These are phyloP conservation scores for Fusarium sp. DNA, from an alignment of 2,329 filamentous ascomycete species.

Conservation along the genomic window DNA sequence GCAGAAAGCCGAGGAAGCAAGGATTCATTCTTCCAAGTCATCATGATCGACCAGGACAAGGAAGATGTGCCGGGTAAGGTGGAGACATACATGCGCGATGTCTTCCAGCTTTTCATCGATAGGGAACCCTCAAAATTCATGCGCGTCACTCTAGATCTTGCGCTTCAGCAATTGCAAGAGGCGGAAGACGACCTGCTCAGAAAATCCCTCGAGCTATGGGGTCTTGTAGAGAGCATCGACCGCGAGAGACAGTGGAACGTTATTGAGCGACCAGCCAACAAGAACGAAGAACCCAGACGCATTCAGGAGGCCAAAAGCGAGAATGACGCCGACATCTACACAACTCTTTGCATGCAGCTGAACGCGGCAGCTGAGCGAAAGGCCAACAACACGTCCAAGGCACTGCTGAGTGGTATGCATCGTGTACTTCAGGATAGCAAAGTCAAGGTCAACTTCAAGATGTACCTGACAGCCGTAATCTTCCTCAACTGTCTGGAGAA, in stretches of 20 bases:
- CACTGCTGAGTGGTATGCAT: constrained; percentile 71
- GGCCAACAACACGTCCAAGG: constrained; percentile 70
- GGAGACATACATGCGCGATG: constrained; percentile 71
- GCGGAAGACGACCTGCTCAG: constrained; percentile 68
- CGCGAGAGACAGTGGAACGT: constrained; percentile 73
- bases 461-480: constrained; percentile 72
- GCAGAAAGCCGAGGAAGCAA: constrained; percentile 53
- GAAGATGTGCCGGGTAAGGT: constrained; percentile 72
- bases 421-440: constrained; percentile 72
- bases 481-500: constrained; percentile 76
- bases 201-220: constrained; percentile 73
- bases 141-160: constrained; percentile 69
- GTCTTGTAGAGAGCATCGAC: constrained; percentile 74
- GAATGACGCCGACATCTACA: constrained; percentile 69
- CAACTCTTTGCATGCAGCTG: constrained; percentile 73
- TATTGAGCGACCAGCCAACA: constrained; percentile 60
- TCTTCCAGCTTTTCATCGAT: constrained; percentile 69
- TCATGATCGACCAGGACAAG: constrained; percentile 72
- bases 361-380: constrained; percentile 75
- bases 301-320: constrained; percentile 64
- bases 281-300: constrained; percentile 58
- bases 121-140: constrained; percentile 72
- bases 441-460: constrained; percentile 69
- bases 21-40: constrained; percentile 54
- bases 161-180: constrained; percentile 60